Conservation (phyloP, 2,329 filamentous ascomycete species). For the Mycosphaerella sp. region DNA sequence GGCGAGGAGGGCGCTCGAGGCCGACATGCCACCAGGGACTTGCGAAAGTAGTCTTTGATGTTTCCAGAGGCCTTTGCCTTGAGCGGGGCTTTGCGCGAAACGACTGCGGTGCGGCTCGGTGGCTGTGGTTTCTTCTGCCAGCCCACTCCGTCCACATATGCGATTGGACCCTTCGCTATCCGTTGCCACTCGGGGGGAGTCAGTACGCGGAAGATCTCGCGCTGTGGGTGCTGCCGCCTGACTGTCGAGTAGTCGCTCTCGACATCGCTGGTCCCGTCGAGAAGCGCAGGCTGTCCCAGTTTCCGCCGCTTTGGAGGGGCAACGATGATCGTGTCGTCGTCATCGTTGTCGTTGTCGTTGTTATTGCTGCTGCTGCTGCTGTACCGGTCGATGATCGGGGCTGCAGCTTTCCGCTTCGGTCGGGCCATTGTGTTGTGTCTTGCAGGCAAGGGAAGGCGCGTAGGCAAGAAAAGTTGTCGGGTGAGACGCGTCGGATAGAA, state of each 20-base stretch:
- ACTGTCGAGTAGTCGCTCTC: constrained; percentile 1
- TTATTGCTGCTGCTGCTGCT: constrained; percentile 3
- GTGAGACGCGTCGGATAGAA: not conserved
- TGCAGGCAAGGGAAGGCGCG: not conserved
- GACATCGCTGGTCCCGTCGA: not conserved
- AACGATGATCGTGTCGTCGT: not conserved
- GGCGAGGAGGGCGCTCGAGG: not conserved
- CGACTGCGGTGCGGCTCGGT: not conserved
- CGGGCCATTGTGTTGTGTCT: not conserved
- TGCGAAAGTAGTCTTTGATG: not conserved
- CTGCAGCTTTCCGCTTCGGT: not conserved
- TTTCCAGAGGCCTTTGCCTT: not conserved
- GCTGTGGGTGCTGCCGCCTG: not conserved
- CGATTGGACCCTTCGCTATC: not conserved
- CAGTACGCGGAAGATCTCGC: not conserved
- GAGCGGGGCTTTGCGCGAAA: not conserved
- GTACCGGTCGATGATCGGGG: not conserved
- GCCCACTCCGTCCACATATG: not conserved
- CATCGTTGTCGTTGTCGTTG: not conserved
- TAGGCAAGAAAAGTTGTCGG: not conserved
- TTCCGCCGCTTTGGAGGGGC: not conserved
- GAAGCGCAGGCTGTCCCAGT: not conserved
- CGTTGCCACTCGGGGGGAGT: not conserved
- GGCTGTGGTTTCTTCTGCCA: not conserved
- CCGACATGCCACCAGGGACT: too few relatives aligned